phyloP scores from a whole-genome alignment of 371 early-diverging fungal species.

The Batkoa obscura region DNA sequence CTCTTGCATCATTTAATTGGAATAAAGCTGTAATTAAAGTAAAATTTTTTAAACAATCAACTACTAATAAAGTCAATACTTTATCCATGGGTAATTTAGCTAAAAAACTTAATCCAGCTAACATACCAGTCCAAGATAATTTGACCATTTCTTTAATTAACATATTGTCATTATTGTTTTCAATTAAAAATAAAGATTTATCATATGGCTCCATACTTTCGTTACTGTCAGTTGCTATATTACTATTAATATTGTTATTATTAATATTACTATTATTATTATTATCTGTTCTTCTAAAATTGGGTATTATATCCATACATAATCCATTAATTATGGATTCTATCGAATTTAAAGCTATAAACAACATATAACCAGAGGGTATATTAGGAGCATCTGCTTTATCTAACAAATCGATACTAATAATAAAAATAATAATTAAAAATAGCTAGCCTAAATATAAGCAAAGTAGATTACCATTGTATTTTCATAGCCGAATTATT shows the following conservation, averaged over 20 bases:
- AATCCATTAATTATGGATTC: slow-evolving; percentile 48
- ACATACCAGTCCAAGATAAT: slow-evolving; percentile 62
- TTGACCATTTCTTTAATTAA: slow-evolving; percentile 37
- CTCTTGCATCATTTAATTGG: slow-evolving; percentile 53
- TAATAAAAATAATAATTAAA: background rate
- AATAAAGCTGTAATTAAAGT: slow-evolving; percentile 71
- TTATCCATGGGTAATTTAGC: slow-evolving; percentile 64
- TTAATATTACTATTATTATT: no score
- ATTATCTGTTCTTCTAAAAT: no score
- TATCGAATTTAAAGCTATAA: slow-evolving; percentile 47
- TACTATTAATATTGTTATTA: no score
- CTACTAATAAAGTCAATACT: slow-evolving; percentile 48
- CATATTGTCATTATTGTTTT: no score
- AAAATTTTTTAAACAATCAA: slow-evolving; percentile 55
- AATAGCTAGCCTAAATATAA: background rate
- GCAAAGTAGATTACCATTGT: slow-evolving; percentile 32
- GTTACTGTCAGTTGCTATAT: no score
- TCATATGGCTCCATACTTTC: no score
- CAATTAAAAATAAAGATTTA: no score
- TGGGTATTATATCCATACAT: background rate
- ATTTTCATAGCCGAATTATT: slow-evolving; percentile 39
- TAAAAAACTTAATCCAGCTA: slow-evolving; percentile 60
- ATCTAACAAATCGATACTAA: slow-evolving; percentile 74
- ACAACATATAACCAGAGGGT: slow-evolving; percentile 74
- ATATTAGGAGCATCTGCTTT: slow-evolving; percentile 73